phyloP scores from a whole-genome alignment of 2,329 filamentous ascomycete genomes.

The Dothidotthia symphoricarpi region DNA sequence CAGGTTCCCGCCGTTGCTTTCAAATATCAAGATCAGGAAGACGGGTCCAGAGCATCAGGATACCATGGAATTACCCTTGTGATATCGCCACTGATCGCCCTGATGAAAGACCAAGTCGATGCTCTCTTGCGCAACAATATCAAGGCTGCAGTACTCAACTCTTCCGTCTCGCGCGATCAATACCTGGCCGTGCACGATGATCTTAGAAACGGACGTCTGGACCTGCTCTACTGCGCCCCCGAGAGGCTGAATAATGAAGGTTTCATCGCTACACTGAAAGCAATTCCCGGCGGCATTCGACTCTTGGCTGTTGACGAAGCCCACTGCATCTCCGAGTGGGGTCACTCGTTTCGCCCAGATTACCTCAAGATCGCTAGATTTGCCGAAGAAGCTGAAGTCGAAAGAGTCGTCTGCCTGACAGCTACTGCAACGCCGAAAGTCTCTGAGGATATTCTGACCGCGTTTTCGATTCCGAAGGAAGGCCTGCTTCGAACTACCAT shows the following conservation, averaged over 20 bases:
- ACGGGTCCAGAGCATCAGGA: conserved; percentile 52
- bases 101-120: conserved; percentile 95
- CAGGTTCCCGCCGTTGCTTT: conserved; percentile 46
- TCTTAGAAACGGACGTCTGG: conserved; percentile 64
- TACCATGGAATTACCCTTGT: conserved; percentile 81
- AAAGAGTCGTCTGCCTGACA: conserved; percentile 69
- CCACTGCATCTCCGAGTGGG: conserved; percentile 96
- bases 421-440: conserved; percentile 79
- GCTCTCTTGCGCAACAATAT: conserved; percentile 72
- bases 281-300: conserved; percentile 64
- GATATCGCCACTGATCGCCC: conserved; percentile 82
- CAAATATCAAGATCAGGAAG: conserved; percentile 39
- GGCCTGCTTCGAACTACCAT: conserved; percentile 60
- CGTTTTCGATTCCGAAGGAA: conserved; percentile 74
- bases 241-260: conserved; percentile 83
- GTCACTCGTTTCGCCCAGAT: conserved; percentile 92
- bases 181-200: conserved; percentile 59
- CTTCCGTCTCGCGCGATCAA: conserved; percentile 57
- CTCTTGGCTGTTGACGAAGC: conserved; percentile 96
- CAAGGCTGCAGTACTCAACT: conserved; percentile 75
- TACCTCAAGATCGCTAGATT: conserved; percentile 75
- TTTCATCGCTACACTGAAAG: conserved; percentile 64
- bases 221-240: conserved; percentile 88
- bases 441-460: conserved; percentile 79
- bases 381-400: conserved; percentile 81